Conservation (phyloP, 495 filamentous ascomycete species). For the Bacidia gigantensis region DNA sequence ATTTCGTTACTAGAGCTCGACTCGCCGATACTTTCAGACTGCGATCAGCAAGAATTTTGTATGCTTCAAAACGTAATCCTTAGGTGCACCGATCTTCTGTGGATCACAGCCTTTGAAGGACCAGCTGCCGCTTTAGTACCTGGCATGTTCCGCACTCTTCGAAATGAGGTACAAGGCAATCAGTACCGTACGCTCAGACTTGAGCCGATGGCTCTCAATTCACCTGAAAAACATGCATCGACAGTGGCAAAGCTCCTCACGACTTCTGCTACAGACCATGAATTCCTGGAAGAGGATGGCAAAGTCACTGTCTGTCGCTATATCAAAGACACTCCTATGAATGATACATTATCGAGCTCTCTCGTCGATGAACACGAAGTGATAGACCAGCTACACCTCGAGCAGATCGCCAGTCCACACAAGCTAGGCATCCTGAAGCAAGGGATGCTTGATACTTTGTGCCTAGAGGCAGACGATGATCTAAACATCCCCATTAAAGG, state of each 20-base stretch:
- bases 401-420: conserved; percentile 2
- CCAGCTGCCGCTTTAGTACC: conserved; percentile 1
- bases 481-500: not conserved
- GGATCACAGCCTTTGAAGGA: conserved; percentile 25
- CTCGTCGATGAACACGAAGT: conserved; percentile 1
- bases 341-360: conserved; percentile 1
- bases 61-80: conserved; percentile 23
- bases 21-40: conserved; percentile 22
- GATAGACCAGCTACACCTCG: not conserved
- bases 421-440: conserved; percentile 8
- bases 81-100: conserved; percentile 21
- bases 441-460: conserved; percentile 21
- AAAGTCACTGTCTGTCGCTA: conserved; percentile 5
- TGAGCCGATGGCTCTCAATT: too few species aligned
- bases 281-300: conserved; percentile 9
- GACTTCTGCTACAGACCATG: conserved; percentile 9
- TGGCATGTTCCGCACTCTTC: conserved; percentile 8
- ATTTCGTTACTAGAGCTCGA: conserved; percentile 25
- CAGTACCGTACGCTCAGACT: conserved; percentile 1
- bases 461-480: conserved; percentile 17
- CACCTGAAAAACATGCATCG: not conserved
- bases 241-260: conserved; percentile 16
- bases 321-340: conserved; percentile 2
- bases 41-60: conserved; percentile 20
- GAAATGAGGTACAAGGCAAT: conserved; percentile 9